A percentile compares a stretch with the other conserved stretches of the same genome.
Conservation (phyloP, 495 filamentous ascomycete species). For the Tuber indicum region DNA sequence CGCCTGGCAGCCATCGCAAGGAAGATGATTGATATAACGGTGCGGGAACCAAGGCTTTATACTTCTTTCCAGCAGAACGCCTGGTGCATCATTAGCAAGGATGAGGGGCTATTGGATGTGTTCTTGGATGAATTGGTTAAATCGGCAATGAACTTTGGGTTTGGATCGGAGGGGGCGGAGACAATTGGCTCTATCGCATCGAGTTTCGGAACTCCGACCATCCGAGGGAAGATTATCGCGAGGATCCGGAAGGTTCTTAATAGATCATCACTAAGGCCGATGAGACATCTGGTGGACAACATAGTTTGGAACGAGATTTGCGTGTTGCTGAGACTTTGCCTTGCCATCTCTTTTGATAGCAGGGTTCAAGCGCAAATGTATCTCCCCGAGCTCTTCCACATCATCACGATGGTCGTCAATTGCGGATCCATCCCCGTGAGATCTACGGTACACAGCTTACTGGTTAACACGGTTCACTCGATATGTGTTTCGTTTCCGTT, state of each 20-base stretch:
- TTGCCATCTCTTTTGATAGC: slow-evolving; percentile 60
- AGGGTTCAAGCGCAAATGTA: slow-evolving; percentile 58
- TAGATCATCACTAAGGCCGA: slow-evolving; percentile 56
- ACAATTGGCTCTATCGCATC: slow-evolving; percentile 55
- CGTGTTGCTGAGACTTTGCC: slow-evolving; percentile 56
- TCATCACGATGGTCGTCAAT: slow-evolving; percentile 61
- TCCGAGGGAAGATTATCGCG: slow-evolving; percentile 56
- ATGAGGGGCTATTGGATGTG: slow-evolving; percentile 56
- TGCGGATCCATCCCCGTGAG: slow-evolving; percentile 53
- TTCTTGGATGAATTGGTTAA: slow-evolving; percentile 60
- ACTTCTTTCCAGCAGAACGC: slow-evolving; percentile 55
- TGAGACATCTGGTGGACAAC: slow-evolving; percentile 56
- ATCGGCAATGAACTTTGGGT: slow-evolving; percentile 51
- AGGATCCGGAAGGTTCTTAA: slow-evolving; percentile 58
- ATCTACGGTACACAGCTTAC: slow-evolving; percentile 53
- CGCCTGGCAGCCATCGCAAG: slow-evolving; percentile 56
- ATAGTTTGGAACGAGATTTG: slow-evolving; percentile 59
- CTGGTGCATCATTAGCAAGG: slow-evolving; percentile 57
- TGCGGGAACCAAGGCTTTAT: slow-evolving; percentile 52
- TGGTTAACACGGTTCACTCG: slow-evolving; percentile 60
- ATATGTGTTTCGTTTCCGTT: slow-evolving; percentile 57
- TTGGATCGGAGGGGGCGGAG: slow-evolving; percentile 54
- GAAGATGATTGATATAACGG: slow-evolving; percentile 57
- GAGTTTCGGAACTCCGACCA: slow-evolving; percentile 56
- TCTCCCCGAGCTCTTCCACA: slow-evolving; percentile 60